Base-by-base conservation (phyloP, 306 rosid species). In the Medicago lupulina region DNA sequence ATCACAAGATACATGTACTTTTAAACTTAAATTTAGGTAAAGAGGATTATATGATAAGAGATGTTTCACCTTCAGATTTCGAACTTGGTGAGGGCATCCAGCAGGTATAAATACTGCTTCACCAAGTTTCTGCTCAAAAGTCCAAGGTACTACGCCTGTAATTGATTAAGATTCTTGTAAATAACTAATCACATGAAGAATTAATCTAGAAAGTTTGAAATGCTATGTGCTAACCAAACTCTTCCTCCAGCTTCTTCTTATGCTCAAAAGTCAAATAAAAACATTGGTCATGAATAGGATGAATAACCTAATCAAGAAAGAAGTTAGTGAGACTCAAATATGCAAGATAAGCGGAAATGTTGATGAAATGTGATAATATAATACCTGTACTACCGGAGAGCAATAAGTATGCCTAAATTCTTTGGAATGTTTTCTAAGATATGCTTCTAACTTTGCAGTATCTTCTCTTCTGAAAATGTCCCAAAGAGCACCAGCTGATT, bases 61-160 rank as follows among this genome's bases (percentile, higher is more conserved):
- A 34, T 14, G 44, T 41, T 67, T 47, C 18, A 86, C 96, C 96
- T 83, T 88, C 41, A 90, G 93, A 84, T 90, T 88, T 66, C 96
- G 85, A 18, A 90, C 93, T 90, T 90, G 93, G 57, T 90, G 96
- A 0, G 96, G 91, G 65, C 96, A 90, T 79, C 96, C 96, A 44
- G 96, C 96, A 51, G 96, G 91, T 66, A 90, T 90, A 87, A 88
- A 90, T 50, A 90, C 88, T 70, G 93, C 93, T 71, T 90, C 96
- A 67, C 96, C 96, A 34, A 87, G 83, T 74, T 71, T 73, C 76
- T 90, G 96, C 77, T 85, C 83, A 80, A 90, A 90, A 1, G 90
- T 90, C 96, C 91, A 90, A 0, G 96, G 87, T 58, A 88, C 93
- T 66, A 90, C 75, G 41, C 93, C 96, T 90, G 40, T 15, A 40